Evolutionary conservation across 2,329 filamentous ascomycete species (phyloP), one percentile per base, ranked within the genome.

Genomic region (Colletotrichum higginsianum): DNA sequence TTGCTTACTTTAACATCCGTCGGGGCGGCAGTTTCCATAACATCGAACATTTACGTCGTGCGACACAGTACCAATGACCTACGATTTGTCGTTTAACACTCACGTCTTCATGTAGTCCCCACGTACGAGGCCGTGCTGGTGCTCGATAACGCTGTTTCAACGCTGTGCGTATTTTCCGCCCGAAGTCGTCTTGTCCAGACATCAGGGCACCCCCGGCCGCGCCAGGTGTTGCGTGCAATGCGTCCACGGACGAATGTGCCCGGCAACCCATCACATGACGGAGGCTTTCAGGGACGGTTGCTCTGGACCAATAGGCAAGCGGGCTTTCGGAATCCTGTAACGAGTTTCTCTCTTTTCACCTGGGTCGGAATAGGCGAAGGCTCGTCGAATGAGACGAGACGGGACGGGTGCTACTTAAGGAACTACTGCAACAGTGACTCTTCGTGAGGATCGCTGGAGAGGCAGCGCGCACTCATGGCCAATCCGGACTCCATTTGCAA

Each of bases 401-500:
- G 44, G 44, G 12, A 52, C 4, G 9, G 44, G 47, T 44, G 52
- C 50, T 58, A 64, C 65, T 42, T 57, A 53, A 55, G 4, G 18
- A 42, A 23, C 63, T 53, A 67, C 49, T 56, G 47, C 67, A 49
- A 58, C 18, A 3, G 8, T 57, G 44, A 61, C 56, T 38, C 50
- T 58, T 42, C 4, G 35, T 26, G 30, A 69, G 47, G 40, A 44
- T 30, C 63, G 65, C 63, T 60, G 18, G 53, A 70, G 11, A 44
- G 40, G 38, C 47, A 21, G 23, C 47, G 60, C 55, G 62, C 55
- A 61, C 49, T 11, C 35, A 46, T 52, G 23, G 46, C 65, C 68
- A 71, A 71, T 69, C 58, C 66, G 44, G 13, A 56, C 42, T 55
- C 11, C 53, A 66, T 42, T 50, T 44, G 21, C 44, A 66, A 46